phyloP scores from a whole-genome alignment of 1,284 basidiomycete genomes.

The Cryptococcus amylolentus region DNA sequence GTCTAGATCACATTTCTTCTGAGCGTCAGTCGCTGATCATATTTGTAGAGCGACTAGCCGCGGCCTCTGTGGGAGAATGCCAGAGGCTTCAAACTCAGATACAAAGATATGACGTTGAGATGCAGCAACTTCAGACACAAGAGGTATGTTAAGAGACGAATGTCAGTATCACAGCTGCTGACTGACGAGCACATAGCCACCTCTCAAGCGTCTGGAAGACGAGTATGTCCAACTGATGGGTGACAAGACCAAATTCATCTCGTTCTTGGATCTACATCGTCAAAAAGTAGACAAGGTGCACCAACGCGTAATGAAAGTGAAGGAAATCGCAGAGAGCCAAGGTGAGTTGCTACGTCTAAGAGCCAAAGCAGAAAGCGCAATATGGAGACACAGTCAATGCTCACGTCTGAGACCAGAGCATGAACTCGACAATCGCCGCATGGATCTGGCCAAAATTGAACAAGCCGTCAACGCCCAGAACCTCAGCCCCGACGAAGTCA shows the following conservation, averaged over 20 bases:
- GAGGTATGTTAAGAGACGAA: conserved; percentile 28
- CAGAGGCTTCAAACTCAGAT: conserved; percentile 35
- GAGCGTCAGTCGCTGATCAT: not conserved
- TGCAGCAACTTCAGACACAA: conserved; percentile 37
- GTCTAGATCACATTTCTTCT: conserved; percentile 6
- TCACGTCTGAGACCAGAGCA: conserved; percentile 52
- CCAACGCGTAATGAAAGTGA: conserved; percentile 26
- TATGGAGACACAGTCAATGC: not conserved
- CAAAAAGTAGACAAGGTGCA: conserved; percentile 45
- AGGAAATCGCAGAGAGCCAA: conserved; percentile 29
- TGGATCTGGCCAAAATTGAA: conserved; percentile 61
- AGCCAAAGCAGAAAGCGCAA: not conserved
- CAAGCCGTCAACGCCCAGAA: conserved; percentile 75
- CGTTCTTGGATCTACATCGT: conserved; percentile 40
- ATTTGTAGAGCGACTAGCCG: conserved; percentile 31
- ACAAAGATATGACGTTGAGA: conserved; percentile 26
- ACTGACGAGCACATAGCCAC: conserved; percentile 28
- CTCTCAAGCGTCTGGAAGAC: conserved; percentile 39
- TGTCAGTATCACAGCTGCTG: not conserved
- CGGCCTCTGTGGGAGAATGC: conserved; percentile 31
- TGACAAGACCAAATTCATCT: conserved; percentile 47
- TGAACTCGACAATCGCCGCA: conserved; percentile 46
- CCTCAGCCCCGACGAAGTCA: conserved; percentile 76
- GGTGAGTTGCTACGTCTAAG: conserved; percentile 21
- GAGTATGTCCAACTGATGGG: conserved; percentile 43